Conservation (phyloP, 2,329 filamentous ascomycete genomes). For the Paecilomyces sp. region DNA sequence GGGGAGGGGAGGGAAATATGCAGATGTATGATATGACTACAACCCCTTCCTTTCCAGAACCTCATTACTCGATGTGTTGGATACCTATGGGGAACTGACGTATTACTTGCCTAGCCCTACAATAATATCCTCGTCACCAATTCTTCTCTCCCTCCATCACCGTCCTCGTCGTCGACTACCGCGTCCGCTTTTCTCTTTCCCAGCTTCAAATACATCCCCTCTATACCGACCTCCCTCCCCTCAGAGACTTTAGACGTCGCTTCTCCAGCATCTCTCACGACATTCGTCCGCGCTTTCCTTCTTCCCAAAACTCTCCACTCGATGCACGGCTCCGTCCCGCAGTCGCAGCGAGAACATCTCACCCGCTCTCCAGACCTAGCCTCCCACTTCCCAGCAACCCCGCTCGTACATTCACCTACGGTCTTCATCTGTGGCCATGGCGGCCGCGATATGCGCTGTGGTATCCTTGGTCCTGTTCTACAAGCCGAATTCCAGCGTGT, state of each 20-base stretch:
- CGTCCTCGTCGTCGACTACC: conserved; percentile 11
- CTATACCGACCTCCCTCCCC: conserved; percentile 56
- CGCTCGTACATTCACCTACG: conserved; percentile 50
- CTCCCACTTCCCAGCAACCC: conserved; percentile 48
- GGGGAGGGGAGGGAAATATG: conserved; percentile 58
- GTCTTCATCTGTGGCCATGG: conserved; percentile 86
- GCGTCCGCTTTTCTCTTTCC: conserved; percentile 70
- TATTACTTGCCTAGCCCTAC: conserved; percentile 56
- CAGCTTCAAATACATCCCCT: conserved; percentile 71
- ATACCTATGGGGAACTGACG: too few species aligned
- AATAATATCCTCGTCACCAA: conserved; percentile 73
- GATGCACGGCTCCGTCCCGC: conserved; percentile 25
- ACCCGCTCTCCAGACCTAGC: conserved; percentile 45
- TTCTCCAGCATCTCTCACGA: conserved; percentile 24
- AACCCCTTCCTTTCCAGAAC: not conserved
- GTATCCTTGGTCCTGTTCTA: conserved; percentile 68
- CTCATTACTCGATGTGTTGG: not conserved
- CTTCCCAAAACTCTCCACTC: conserved; percentile 27
- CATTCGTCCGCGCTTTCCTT: conserved; percentile 39
- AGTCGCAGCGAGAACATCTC: conserved; percentile 19
- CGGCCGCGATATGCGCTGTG: conserved; percentile 73
- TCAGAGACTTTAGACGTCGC: conserved; percentile 35
- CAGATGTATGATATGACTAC: conserved; percentile 43
- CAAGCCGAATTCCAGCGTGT: conserved; percentile 58
- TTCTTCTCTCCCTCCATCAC: conserved; percentile 61